phyloP scores from a whole-genome alignment of 1,284 basidiomycete species.

The Boletus calvinii region DNA sequence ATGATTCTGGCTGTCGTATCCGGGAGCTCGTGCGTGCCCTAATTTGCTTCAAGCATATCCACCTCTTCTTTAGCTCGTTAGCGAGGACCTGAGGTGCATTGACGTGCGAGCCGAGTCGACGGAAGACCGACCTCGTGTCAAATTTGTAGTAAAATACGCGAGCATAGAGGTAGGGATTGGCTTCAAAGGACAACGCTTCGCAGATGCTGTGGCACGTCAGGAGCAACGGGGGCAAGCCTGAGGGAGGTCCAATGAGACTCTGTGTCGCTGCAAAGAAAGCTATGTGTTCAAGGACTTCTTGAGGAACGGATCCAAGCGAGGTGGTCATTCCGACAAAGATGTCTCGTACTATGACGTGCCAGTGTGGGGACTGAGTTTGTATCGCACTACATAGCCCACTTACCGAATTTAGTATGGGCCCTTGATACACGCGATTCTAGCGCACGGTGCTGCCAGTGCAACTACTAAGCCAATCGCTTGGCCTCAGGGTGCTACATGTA shows the following conservation, averaged over 20 bases:
- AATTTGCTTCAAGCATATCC: constrained; percentile 51
- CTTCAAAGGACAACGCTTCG: constrained; percentile 43
- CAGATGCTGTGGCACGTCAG: constrained; percentile 52
- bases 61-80: constrained; percentile 58
- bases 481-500: neutral
- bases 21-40: constrained; percentile 41
- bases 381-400: neutral
- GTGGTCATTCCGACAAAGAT: constrained; percentile 17
- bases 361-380: neutral
- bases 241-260: constrained; percentile 53
- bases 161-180: constrained; percentile 68
- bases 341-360: neutral
- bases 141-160: constrained; percentile 67
- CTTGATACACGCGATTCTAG: constrained; percentile 8
- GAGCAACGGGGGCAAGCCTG: constrained; percentile 52
- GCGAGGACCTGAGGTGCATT: constrained; percentile 47
- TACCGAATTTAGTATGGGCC: constrained; percentile 11
- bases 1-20: constrained; percentile 28
- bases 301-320: constrained; percentile 46
- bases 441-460: neutral
- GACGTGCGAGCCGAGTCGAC: constrained; percentile 50
- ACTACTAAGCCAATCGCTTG: neutral
- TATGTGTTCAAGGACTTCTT: constrained; percentile 70
- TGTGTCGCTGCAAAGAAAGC: constrained; percentile 54
- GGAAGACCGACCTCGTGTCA: constrained; percentile 55